Base-by-base conservation (phyloP, 345 rosid genomes). In the Lepidium didymum region DNA sequence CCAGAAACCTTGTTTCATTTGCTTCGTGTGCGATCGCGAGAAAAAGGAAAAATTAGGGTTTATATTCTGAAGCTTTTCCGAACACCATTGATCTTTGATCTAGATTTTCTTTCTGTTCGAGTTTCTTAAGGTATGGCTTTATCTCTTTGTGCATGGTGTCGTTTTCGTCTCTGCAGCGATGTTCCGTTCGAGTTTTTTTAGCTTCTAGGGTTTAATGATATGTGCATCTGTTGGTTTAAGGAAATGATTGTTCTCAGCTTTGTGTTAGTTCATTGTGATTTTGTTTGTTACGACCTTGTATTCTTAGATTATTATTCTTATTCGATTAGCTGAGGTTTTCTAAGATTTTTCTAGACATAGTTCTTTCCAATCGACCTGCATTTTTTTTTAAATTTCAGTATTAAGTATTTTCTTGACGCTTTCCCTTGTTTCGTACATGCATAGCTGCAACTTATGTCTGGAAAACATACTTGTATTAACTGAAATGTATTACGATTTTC, bases 161-260 rank as follows among this genome's bases (percentile, higher is more conserved):
- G 8, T 59, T 21, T 54, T 23, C 16, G 23, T 54, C 40, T 73
- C 7, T 33, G 59, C 64, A 73, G 53, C 67, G 61, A 38, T 51
- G 36, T 67, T 54, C 46, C 51, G 34, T 73, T 73, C 62, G 62
- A 73, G 59, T 66, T 51, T 62, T 0, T 50, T 67, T 42, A 12
- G 77, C 50, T 73, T 42, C 67, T 73, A 73, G 68, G 77, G 77
- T 73, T 73, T 66, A 73, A 64, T 73, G 68, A 51, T 73, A 57
- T 46, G 49, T 55, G 58, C 57, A 64, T 63, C 64, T 72, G 1
- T 3, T 41, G 12, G 10, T 66, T 73, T 42, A 3, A 31, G 23
- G 29, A 23, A 43, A 33, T 14, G 38, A 23, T 60, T 53, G 2
- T 67, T 44, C 68, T 60, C 13, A 35, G 56, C 56, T 66, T 66